A percentile compares a stretch with the other conserved stretches of the same genome.
phyloP scores from a whole-genome alignment of 2,329 filamentous ascomycete species.

The Talaromyces sp. region DNA sequence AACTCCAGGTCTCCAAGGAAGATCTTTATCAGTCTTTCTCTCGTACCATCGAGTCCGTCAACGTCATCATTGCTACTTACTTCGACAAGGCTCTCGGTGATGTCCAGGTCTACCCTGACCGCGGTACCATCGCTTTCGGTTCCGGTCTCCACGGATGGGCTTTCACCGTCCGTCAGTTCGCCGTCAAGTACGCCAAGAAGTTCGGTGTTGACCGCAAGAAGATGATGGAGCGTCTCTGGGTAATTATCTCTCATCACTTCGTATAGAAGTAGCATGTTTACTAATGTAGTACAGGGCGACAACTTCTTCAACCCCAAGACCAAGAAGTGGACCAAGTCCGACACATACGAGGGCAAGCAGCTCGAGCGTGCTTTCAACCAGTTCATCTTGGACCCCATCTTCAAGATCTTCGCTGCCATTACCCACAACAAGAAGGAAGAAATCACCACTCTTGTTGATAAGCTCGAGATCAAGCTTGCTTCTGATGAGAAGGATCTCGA shows the following conservation, averaged over 20 bases:
- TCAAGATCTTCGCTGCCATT: constrained; percentile 94
- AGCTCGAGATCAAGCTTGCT: constrained; percentile 91
- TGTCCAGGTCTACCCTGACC: constrained; percentile 96
- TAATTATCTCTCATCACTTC: not conserved
- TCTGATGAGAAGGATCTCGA: constrained; percentile 86
- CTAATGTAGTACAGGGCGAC: constrained; percentile 63
- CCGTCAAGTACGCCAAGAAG: constrained; percentile 95
- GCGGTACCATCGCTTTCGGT: constrained; percentile 97
- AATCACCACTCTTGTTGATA: constrained; percentile 75
- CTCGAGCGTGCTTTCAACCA: constrained; percentile 99
- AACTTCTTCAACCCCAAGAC: constrained; percentile 99
- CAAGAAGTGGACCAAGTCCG: constrained; percentile 99
- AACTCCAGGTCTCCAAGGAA: constrained; percentile 98
- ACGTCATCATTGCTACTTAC: constrained; percentile 99
- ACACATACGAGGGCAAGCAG: constrained; percentile 77
- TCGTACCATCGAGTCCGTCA: constrained; percentile 98
- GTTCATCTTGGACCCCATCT: constrained; percentile 99
- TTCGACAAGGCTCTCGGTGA: constrained; percentile 95
- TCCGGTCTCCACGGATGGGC: constrained; percentile 99
- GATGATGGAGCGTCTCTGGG: constrained; percentile 99
- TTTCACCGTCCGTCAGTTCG: constrained; percentile 98
- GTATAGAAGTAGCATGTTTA: not conserved
- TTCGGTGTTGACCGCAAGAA: constrained; percentile 99
- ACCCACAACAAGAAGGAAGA: constrained; percentile 99
- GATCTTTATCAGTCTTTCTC: constrained; percentile 99